Percentiles rank a stretch among this genome's conserved stretches.
phyloP scores from a whole-genome alignment of 352 stramenopile genomes.

The Thraustochytrium sp. region DNA sequence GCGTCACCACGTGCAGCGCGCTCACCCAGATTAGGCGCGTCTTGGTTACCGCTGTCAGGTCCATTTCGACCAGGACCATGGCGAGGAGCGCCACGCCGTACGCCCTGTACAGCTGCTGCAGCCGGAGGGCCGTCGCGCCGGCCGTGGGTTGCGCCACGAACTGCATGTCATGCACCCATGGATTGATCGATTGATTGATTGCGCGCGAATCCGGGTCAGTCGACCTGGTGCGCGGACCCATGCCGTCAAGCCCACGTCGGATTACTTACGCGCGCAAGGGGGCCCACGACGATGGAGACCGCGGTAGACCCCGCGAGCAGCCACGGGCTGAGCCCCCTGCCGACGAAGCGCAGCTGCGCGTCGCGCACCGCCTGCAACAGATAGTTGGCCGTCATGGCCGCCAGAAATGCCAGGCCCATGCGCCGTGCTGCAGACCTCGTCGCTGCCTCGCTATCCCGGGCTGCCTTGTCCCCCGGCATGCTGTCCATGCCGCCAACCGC shows the following conservation, averaged over 20 bases:
- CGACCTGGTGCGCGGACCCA: no score
- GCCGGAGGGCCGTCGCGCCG: neutral
- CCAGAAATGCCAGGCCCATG: neutral
- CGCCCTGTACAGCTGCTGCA: neutral
- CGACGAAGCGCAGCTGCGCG: constrained; percentile 11
- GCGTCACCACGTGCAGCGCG: neutral
- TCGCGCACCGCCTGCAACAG: constrained; percentile 27
- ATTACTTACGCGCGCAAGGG: constrained; percentile 25
- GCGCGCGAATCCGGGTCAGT: no score
- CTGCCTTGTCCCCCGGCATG: no score
- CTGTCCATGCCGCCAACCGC: no score
- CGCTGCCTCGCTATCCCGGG: no score
- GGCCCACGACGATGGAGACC: neutral
- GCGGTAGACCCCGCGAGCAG: neutral
- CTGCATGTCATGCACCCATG: neutral
- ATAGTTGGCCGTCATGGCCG: constrained; percentile 28
- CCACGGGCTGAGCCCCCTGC: neutral
- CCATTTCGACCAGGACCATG: neutral
- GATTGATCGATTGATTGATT: no score
- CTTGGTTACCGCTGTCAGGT: no score
- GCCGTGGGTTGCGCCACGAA: neutral
- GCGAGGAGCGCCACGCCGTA: neutral
- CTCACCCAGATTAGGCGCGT: neutral
- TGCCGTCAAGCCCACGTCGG: no score
- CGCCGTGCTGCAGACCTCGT: neutral